Evolutionary conservation across 108 stramenopile genomes (phyloP), one percentile per base, ranked within the genome.

Genomic region (Stephanodiscus triporus): DNA sequence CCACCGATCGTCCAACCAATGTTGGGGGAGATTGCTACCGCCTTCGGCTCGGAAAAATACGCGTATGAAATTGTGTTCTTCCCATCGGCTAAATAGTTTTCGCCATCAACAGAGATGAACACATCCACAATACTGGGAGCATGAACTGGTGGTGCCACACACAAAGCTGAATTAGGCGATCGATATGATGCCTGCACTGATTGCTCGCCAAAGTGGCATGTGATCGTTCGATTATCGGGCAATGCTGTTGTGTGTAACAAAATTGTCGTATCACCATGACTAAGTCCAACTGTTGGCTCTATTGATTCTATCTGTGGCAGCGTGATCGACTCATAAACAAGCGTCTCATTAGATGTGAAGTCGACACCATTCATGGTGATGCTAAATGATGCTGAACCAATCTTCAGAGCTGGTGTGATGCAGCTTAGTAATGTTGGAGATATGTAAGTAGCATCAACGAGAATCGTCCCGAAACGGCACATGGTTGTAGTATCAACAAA

Each of bases 21-120:
- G 4, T 50, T 51, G 9, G 79, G 72, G 19, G 53, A 68, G 24
- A 64, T 53, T 27, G 50, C 63, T 56, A 48, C 47, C 6, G 73
- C 67, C 32, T 24, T n/a, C 9, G 79, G 79, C 29, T 68, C 60
- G n/a, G 47, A 34, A 43, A 73, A 67, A 56, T 73, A 80, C 9
- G 45, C 14, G 37, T 62, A 80, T 56, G 47, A 29, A 29, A 73
- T n/a, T 9, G 63, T 38, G 4, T 63, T 51, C 36, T n/a, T 26
- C 11, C 26, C 49, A 27, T 68, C 68, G 8, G 34, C 62, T 19
- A 68, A 58, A 49, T 32, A 57, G 0, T 40, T 61, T 58, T 80
- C 72, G 6, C 72, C 79, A n/a, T 73, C 79, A 26, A 80, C 72
- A 64, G 79, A 73, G 22, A 80, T 36, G 13, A 72, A 64, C 20